Base-by-base conservation (phyloP, 2,329 filamentous ascomycete species). In the Leptographium lundbergii region DNA sequence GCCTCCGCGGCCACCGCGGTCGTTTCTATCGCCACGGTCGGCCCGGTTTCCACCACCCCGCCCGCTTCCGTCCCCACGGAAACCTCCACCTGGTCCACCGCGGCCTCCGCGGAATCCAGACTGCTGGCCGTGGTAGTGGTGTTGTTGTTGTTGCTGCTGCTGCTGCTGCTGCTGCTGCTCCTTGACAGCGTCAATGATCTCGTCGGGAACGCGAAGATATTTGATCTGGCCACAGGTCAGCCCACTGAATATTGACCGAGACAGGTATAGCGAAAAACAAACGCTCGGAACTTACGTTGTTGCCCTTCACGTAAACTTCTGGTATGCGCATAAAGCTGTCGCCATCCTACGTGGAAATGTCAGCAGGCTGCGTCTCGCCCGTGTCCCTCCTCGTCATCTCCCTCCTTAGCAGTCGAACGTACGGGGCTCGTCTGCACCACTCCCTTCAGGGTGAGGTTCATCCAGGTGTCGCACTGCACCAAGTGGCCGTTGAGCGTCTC, bases 381-480 rank as follows among this genome's bases (percentile, higher is more conserved):
- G 22, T 6, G 25, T 9, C 3, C 36, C 32, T 11, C 6, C 36
- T 45, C 7, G 42, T 7, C 6, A 34, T 13, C n/a, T 3, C n/a
- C 22, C n/a, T 22, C n/a, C 2, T 7, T 13, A 14, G 10, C 27
- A 5, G 24, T 17, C 29, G 59, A 24, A 66, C 78, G 57, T 74
- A 87, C 84, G 27, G 92, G 86, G 70, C 88, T 96, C 22, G 94
- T 97, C 74, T 97, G 92, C 42, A 97, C 89, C 25, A 99, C 95
- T 73, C 97, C 94, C 73, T 94, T 95, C 65, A 99, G 76, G 2
- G 92, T 97, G 66, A 99, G 77, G 76, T 99, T 99, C 94, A 99
- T 99, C 91, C 94, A 99, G 55, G 92, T 99, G 73, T 99, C 94
- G 84, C 92, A 99, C 73, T 87, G 90, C 72, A 96, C 88, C 61